phyloP scores from a whole-genome alignment of 768 basidiomycete genomes.

The Candolleomyces aberdarensis region DNA sequence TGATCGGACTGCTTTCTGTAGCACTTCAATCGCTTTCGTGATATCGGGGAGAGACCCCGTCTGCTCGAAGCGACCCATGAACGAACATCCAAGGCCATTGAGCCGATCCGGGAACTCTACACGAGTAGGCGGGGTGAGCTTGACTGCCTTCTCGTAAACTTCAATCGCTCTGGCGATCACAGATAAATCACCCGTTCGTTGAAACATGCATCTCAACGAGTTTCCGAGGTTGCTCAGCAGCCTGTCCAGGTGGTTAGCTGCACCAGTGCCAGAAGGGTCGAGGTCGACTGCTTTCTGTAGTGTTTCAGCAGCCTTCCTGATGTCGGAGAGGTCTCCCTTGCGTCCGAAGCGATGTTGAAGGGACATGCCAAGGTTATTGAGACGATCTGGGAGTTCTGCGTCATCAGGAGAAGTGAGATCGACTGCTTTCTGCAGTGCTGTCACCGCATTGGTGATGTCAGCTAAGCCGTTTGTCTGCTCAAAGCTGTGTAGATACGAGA shows the following conservation, averaged over 20 bases:
- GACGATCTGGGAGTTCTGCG: neutral
- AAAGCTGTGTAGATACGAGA: neutral
- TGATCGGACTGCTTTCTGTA: neutral
- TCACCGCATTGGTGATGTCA: neutral
- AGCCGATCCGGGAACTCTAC: neutral
- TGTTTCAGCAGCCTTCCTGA: neutral
- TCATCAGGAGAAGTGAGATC: neutral
- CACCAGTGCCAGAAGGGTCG: too few species aligned
- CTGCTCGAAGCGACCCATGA: neutral
- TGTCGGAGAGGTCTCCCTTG: neutral
- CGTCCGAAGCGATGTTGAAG: neutral
- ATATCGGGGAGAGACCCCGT: neutral
- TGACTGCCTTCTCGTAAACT: neutral
- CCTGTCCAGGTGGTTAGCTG: neutral
- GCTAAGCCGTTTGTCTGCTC: neutral
- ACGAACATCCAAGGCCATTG: too few species aligned
- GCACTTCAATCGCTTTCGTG: neutral
- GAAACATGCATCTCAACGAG: neutral
- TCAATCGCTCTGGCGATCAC: neutral
- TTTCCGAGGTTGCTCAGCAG: neutral
- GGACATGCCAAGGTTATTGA: neutral
- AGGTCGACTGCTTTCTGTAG: neutral
- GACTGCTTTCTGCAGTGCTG: neutral
- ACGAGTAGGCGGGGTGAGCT: neutral
- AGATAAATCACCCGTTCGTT: neutral